Evolutionary conservation across 108 stramenopile genomes (phyloP).

Genomic region (Conticribra guillardii): DNA sequence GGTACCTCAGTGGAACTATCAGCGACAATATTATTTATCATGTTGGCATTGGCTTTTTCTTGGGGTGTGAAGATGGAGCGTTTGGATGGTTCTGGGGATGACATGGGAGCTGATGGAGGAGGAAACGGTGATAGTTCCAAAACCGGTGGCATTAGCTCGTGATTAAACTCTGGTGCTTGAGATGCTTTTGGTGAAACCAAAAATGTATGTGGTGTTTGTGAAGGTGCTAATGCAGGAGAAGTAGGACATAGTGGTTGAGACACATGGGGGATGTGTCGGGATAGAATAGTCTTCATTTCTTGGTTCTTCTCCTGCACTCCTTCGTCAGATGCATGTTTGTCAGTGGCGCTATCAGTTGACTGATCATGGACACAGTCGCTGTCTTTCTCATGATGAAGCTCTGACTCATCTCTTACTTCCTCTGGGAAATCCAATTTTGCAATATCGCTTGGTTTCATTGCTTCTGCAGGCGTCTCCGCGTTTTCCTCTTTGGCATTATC

Average conservation of each 20-base stretch:
- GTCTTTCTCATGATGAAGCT: no score
- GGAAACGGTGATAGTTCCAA: background rate
- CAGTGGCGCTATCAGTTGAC: conserved; percentile 6
- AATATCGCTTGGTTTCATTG: no score
- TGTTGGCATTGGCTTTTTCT: conserved; percentile 1
- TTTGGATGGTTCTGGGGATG: conserved; percentile 15
- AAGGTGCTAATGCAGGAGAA: background rate
- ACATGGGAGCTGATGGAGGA: conserved; percentile 13
- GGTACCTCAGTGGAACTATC: no score
- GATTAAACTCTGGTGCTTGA: conserved; percentile 3
- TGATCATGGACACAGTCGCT: no score
- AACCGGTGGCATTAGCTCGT: background rate
- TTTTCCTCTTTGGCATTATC: background rate
- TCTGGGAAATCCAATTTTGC: no score
- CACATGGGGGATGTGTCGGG: conserved; percentile 15
- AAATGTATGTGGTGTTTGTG: background rate
- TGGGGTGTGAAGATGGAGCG: conserved; percentile 1
- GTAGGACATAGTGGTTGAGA: conserved; percentile 16
- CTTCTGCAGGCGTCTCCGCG: no score
- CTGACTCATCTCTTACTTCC: no score
- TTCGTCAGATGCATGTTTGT: background rate
- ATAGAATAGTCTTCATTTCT: conserved; percentile 20
- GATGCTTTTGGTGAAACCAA: background rate
- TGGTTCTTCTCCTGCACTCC: background rate
- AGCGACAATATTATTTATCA: no score